Evolutionary conservation across 257 asterid species (phyloP), one percentile per base, ranked within the genome.

Genomic region (Haberlea rhodopensis): DNA sequence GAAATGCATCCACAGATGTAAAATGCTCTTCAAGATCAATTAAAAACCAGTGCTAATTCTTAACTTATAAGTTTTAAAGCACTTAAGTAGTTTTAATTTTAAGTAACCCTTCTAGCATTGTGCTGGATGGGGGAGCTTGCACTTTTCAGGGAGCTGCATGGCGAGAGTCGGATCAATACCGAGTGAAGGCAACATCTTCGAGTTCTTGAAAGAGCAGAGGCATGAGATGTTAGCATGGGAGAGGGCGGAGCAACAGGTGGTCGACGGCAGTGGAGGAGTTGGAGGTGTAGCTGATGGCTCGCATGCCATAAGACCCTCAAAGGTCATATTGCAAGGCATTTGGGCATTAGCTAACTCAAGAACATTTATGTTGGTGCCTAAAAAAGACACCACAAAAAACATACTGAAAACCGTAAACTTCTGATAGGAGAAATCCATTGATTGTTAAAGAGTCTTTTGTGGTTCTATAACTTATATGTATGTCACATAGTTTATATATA

Each of bases 151-250:
- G 9, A 85, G 85, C 56, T 78, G 78, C 20, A 76, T 11, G 46
- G 88, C 95, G 19, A 87, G 80, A 0, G 71, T 60, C 0, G 85
- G 85, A 66, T 87, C 87, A 3, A 85, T 75, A 25, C 95, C 89
- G 0, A 84, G 63, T 2, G 81, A 51, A 5, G 90, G 89, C 73
- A 84, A 64, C 52, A 52, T 49, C 26, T 26, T 75, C 6, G 84
- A 78, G 80, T 80, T 77, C 75, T 74, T 84, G 72, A 62, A 82
- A 24, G 85, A 56, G 74, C 95, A 87, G 27, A 87, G 85, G 65
- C 92, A 84, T 0, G 45, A 23, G 19, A 78, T 10, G 71, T 84
- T 73, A 4, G 95, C 95, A 0, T 71, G 79, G 1, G 84, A 48
- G 20, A 87, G 80, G 10, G 84, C 82, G 3, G 77, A 65, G 72